Evolutionary conservation across 495 filamentous ascomycete genomes (phyloP).

Genomic region (Cladorrhinum samala): DNA sequence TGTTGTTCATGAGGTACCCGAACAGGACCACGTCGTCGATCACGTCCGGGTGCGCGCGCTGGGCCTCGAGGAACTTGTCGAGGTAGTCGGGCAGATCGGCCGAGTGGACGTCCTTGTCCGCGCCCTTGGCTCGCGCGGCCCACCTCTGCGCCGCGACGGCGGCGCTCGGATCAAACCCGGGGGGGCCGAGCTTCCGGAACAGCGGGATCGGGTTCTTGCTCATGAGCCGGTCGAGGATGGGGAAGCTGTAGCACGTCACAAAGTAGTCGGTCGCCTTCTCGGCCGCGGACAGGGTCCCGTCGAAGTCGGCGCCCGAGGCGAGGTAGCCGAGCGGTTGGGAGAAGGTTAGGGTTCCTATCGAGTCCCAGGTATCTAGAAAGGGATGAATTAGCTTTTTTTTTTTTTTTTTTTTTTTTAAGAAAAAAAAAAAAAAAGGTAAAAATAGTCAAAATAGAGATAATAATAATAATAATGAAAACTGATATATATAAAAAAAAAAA

Average conservation of each 20-base stretch:
- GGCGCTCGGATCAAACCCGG: slow-evolving; percentile 11
- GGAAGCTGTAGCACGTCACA: slow-evolving; percentile 6
- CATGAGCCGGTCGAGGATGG: slow-evolving; percentile 23
- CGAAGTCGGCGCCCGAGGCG: slow-evolving; percentile 24
- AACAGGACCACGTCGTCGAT: slow-evolving; percentile 22
- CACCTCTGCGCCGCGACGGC: slow-evolving; percentile 5
- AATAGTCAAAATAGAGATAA: too few species aligned
- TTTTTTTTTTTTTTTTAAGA: too few species aligned
- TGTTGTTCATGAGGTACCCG: slow-evolving; percentile 25
- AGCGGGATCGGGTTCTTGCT: slow-evolving; percentile 15
- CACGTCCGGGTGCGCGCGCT: slow-evolving; percentile 15
- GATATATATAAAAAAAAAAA: background rate
- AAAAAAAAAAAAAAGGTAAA: too few species aligned
- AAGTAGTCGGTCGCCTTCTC: slow-evolving; percentile 23
- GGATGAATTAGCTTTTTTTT: too few species aligned
- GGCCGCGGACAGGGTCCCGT: slow-evolving; percentile 11
- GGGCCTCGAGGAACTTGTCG: slow-evolving; percentile 24
- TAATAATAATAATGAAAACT: too few species aligned
- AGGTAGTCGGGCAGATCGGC: slow-evolving; percentile 21
- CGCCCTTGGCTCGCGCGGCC: slow-evolving; percentile 10
- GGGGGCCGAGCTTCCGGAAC: slow-evolving; percentile 15
- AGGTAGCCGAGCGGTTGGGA: slow-evolving; percentile 32
- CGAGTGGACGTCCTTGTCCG: slow-evolving; percentile 12
- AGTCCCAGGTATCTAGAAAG: slow-evolving; percentile 32
- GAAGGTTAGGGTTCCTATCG: slow-evolving; percentile 28